A percentile compares a stretch with the other conserved stretches of the same genome.
These are phyloP conservation scores for Boletus speciosus DNA, from an alignment of 768 basidiomycete species.

Conservation along the genomic window DNA sequence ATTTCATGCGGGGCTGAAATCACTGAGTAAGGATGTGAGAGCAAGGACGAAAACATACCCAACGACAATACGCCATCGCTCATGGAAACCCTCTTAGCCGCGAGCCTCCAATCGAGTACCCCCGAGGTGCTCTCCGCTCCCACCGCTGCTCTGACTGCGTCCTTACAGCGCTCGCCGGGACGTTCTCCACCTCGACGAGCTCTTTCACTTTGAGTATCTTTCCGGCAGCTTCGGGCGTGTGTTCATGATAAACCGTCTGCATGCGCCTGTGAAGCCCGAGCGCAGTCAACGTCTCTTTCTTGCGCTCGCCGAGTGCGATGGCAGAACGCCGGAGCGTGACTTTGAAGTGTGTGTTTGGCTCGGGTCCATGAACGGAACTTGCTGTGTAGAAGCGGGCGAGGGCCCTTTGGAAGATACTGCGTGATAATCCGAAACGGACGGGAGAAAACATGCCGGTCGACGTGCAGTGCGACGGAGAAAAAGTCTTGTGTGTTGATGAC, in stretches of 20 bases:
- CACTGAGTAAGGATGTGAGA: not conserved
- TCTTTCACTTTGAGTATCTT: conserved; percentile 89
- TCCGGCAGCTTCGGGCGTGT: conserved; percentile 72
- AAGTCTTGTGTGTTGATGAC: conserved; percentile 2
- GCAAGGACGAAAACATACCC: conserved; percentile 4
- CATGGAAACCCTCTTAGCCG: conserved; percentile 24
- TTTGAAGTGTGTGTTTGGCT: conserved; percentile 72
- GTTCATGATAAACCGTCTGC: conserved; percentile 81
- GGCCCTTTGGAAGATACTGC: not conserved
- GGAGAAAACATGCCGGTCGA: conserved; percentile 10
- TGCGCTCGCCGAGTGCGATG: conserved; percentile 72
- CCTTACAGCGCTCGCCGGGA: conserved; percentile 61
- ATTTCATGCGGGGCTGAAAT: not conserved
- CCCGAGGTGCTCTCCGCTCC: conserved; percentile 64
- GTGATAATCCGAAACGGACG: conserved; percentile 8
- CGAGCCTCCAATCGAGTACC: conserved; percentile 55
- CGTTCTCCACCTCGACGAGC: conserved; percentile 84
- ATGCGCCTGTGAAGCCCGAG: conserved; percentile 81
- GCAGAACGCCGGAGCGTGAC: conserved; percentile 86
- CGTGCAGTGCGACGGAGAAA: not conserved
- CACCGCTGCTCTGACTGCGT: conserved; percentile 65
- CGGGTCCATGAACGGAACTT: not conserved
- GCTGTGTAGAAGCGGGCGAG: conserved; percentile 13
- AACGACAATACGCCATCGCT: not conserved
- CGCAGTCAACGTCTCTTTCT: conserved; percentile 71